phyloP scores from a whole-genome alignment of 352 stramenopile genomes.

The Pythium apleroticum region DNA sequence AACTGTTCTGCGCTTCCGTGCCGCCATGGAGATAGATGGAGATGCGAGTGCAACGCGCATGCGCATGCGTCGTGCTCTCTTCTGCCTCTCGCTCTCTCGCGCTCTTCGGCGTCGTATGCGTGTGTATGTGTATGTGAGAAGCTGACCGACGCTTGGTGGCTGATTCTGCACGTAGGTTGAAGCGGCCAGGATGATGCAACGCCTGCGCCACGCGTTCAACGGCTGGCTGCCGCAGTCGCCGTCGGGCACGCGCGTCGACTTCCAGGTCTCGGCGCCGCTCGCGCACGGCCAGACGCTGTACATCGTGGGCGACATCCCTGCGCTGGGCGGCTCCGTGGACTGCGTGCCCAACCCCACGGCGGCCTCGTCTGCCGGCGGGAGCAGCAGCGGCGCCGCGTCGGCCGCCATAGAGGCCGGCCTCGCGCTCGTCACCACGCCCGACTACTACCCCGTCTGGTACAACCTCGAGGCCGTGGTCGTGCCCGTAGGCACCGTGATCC shows the following conservation, averaged over 20 bases:
- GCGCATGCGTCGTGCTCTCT: neutral
- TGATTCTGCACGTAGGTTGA: slow-evolving; percentile 15
- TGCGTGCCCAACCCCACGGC: slow-evolving; percentile 43
- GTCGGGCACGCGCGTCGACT: slow-evolving; percentile 72
- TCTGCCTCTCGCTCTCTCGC: slow-evolving; percentile 1
- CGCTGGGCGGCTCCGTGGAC: slow-evolving; percentile 62
- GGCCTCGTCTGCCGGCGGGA: slow-evolving; percentile 2
- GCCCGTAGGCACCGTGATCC: slow-evolving; percentile 57
- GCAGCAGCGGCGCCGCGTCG: slow-evolving; percentile 28
- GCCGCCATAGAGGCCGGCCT: slow-evolving; percentile 45
- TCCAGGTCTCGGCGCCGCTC: slow-evolving; percentile 74
- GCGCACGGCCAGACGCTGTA: slow-evolving; percentile 81
- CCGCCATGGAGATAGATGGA: slow-evolving; percentile 1
- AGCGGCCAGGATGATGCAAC: slow-evolving; percentile 65
- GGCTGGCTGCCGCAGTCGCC: slow-evolving; percentile 62
- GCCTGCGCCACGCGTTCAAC: slow-evolving; percentile 74
- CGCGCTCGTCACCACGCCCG: slow-evolving; percentile 83
- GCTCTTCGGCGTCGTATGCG: neutral
- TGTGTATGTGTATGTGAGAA: neutral
- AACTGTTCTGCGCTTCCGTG: neutral
- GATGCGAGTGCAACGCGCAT: slow-evolving; percentile 2
- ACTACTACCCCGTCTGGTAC: slow-evolving; percentile 90
- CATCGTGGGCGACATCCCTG: slow-evolving; percentile 74
- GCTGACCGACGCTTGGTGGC: neutral
- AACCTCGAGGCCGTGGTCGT: slow-evolving; percentile 81